Percentiles rank a stretch among this genome's conserved stretches.
Evolutionary conservation across 352 stramenopile species (phyloP).

Genomic region (Phytophthora pinifolia): DNA sequence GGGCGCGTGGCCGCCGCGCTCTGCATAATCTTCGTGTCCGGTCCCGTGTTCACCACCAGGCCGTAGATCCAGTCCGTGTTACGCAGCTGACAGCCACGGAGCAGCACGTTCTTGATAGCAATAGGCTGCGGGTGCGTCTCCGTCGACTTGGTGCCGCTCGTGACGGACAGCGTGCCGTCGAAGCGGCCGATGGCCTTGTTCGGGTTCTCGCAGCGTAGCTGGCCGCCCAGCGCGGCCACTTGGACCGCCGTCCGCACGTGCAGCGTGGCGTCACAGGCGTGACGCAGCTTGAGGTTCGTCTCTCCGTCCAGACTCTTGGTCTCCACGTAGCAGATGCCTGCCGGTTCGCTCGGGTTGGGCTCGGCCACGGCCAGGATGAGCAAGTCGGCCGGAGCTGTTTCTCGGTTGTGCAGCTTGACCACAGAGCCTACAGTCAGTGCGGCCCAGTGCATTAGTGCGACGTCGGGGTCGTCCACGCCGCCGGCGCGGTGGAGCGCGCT

Average conservation of each 20-base stretch:
- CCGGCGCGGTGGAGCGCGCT: slow-evolving; percentile 25
- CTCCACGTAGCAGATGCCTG: slow-evolving; percentile 86
- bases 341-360: slow-evolving; percentile 53
- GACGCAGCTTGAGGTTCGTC: slow-evolving; percentile 90
- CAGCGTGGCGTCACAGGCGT: slow-evolving; percentile 63
- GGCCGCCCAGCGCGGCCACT: slow-evolving; percentile 44
- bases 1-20: slow-evolving; percentile 51
- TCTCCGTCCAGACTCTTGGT: slow-evolving; percentile 90
- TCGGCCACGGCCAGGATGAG: slow-evolving; percentile 82
- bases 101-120: slow-evolving; percentile 86
- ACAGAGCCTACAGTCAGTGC: slow-evolving; percentile 82
- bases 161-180: slow-evolving; percentile 58
- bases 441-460: slow-evolving; percentile 68
- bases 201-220: slow-evolving; percentile 69
- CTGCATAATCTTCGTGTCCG: slow-evolving; percentile 88
- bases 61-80: slow-evolving; percentile 91
- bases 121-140: slow-evolving; percentile 53
- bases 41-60: slow-evolving; percentile 86
- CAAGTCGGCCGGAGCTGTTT: slow-evolving; percentile 82
- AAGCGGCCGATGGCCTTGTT: slow-evolving; percentile 85
- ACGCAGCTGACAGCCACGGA: slow-evolving; percentile 84
- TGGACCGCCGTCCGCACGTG: slow-evolving; percentile 36
- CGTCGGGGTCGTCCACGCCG: slow-evolving; percentile 41
- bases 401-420: slow-evolving; percentile 77
- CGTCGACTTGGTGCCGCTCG: slow-evolving; percentile 16